phyloP scores from a whole-genome alignment of 164 flowering plant genomes.

The Nymphaea thermarum region DNA sequence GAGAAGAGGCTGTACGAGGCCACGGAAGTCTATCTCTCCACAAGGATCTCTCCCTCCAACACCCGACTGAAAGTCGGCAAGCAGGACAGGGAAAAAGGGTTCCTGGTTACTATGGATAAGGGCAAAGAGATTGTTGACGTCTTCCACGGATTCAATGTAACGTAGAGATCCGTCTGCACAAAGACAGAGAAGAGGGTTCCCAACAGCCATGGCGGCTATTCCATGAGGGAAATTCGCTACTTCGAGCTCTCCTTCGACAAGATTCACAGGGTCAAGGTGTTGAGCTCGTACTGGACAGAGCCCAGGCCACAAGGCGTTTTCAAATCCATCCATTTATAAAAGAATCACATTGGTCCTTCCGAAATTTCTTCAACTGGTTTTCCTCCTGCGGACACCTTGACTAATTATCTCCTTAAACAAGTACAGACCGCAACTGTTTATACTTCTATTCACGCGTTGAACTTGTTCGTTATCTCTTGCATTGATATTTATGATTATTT shows the following conservation, averaged over 20 bases:
- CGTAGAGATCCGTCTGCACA: conserved; percentile 2
- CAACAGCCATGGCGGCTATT: conserved; percentile 5
- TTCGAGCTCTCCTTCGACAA: conserved; percentile 31
- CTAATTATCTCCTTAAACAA: no score
- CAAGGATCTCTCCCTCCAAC: conserved; percentile 5
- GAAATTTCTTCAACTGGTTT: no score
- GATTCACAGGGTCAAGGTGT: conserved; percentile 21
- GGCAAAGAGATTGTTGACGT: conserved; percentile 8
- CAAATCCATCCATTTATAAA: no score
- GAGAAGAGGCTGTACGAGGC: conserved; percentile 16
- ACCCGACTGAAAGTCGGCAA: conserved; percentile 4
- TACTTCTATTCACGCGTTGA: no score
- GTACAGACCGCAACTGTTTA: no score
- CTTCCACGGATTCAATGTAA: conserved; percentile 8
- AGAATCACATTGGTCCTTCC: no score
- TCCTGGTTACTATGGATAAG: conserved; percentile 6
- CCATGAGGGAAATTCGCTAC: conserved; percentile 16
- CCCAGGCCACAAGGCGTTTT: no score
- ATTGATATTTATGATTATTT: no score
- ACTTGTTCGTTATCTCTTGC: no score
- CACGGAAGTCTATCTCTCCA: conserved; percentile 12
- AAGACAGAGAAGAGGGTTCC: not conserved
- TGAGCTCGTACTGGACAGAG: conserved; percentile 24
- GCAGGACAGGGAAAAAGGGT: conserved; percentile 4
- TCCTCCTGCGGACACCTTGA: no score